Evolutionary conservation across 805 yeast genomes (phyloP).

Genomic region (Isabelozyma rhagii): DNA sequence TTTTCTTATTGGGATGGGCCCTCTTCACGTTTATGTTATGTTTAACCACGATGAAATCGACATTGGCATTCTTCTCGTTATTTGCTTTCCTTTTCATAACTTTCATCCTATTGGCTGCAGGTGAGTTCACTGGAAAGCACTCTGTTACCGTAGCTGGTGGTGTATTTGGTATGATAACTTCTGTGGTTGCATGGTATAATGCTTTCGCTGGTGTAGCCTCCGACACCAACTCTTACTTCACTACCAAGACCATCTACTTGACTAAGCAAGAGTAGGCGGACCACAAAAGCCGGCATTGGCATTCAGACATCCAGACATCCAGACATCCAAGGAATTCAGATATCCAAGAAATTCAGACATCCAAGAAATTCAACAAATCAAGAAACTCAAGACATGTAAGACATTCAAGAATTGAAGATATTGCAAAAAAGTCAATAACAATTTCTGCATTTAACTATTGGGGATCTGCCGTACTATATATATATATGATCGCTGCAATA

Average conservation of each 20-base stretch:
- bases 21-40: constrained; percentile 55
- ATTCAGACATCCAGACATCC: no score
- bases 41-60: constrained; percentile 58
- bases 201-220: constrained; percentile 63
- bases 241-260: constrained; percentile 46
- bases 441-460: not conserved
- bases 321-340: not conserved
- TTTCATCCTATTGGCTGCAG: constrained; percentile 52
- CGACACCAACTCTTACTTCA: constrained; percentile 55
- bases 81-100: constrained; percentile 54
- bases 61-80: constrained; percentile 58
- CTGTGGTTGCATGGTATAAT: constrained; percentile 59
- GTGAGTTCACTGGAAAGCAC: constrained; percentile 43
- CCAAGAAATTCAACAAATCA: no score
- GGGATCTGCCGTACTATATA: not conserved
- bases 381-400: no score
- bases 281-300: not conserved
- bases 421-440: no score
- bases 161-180: constrained; percentile 53
- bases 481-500: not conserved
- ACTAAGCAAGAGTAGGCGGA: constrained; percentile 19
- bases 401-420: no score
- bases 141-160: constrained; percentile 58
- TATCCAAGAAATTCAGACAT: not conserved
- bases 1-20: constrained; percentile 61